Evolutionary conservation across 495 filamentous ascomycete species (phyloP).

Genomic region (Darksidea phi): DNA sequence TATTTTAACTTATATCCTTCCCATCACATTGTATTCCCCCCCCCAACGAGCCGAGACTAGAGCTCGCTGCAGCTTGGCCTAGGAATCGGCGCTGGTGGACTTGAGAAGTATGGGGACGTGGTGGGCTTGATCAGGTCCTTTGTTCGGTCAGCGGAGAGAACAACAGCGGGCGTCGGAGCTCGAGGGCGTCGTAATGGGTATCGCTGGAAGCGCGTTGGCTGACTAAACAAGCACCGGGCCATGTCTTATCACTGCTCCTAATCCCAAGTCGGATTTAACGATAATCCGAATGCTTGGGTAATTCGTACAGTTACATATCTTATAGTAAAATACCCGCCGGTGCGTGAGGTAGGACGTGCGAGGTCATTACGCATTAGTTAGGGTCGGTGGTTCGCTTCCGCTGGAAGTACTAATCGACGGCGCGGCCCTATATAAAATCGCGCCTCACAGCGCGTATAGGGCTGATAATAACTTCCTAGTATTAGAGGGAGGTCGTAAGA

Average conservation of each 20-base stretch:
- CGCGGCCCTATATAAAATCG: too few species aligned
- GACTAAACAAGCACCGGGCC: too few species aligned
- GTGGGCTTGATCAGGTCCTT: too few species aligned
- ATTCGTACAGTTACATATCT: conserved; percentile 3
- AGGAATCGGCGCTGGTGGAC: conserved; percentile 9
- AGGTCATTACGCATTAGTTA: conserved; percentile 3
- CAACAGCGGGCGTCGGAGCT: too few species aligned
- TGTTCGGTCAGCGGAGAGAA: too few species aligned
- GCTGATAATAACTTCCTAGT: too few species aligned
- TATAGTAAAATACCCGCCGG: conserved; percentile 8
- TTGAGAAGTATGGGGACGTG: conserved; percentile 16
- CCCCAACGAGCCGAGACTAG: conserved; percentile 12
- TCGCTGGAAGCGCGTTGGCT: too few species aligned
- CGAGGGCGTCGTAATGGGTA: too few species aligned
- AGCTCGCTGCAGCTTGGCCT: conserved; percentile 16
- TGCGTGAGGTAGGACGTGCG: conserved; percentile 9
- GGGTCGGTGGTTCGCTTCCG: background rate
- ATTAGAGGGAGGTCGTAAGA: conserved; percentile 12
- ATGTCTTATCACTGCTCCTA: conserved; percentile 12
- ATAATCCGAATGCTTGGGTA: conserved; percentile 3
- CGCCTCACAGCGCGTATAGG: too few species aligned
- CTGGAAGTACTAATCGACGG: too few species aligned
- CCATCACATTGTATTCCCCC: background rate
- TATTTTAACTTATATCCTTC: too few species aligned
- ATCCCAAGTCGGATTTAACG: conserved; percentile 9